These are phyloP conservation scores for Penicillium manginii DNA, from an alignment of 495 filamentous ascomycete species.

Conservation along the genomic window DNA sequence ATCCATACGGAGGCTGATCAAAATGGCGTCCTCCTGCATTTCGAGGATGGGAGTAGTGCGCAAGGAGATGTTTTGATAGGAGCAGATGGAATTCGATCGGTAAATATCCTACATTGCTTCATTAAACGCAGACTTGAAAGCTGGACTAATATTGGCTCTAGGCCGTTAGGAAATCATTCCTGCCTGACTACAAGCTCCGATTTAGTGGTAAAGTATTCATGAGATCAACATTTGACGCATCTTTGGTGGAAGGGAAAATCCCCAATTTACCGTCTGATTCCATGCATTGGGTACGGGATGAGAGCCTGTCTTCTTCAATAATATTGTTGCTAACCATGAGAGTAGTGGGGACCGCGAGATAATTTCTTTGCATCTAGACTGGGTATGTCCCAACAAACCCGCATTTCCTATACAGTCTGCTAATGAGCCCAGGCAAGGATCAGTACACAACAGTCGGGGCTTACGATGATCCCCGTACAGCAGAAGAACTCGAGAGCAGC, in stretches of 20 bases:
- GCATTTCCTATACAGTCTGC: neutral
- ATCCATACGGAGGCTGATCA: constrained; percentile 19
- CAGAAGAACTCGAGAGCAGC: constrained; percentile 41
- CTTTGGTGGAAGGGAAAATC: constrained; percentile 40
- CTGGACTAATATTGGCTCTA: constrained; percentile 2
- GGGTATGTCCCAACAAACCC: constrained; percentile 28
- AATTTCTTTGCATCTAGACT: constrained; percentile 53
- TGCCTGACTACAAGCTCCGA: constrained; percentile 42
- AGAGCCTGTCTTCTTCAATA: neutral
- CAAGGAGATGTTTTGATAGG: constrained; percentile 39
- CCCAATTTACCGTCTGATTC: constrained; percentile 48
- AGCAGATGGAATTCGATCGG: constrained; percentile 40
- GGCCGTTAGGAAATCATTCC: constrained; percentile 39
- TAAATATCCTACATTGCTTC: constrained; percentile 15
- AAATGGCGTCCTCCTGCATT: constrained; percentile 26
- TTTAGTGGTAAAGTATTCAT: constrained; percentile 52
- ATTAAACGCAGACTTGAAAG: neutral
- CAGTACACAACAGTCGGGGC: constrained; percentile 54
- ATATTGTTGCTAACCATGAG: neutral
- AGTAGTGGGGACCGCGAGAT: constrained; percentile 48
- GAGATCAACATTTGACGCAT: constrained; percentile 49
- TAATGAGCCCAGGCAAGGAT: constrained; percentile 25
- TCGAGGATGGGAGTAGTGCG: constrained; percentile 35
- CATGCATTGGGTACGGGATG: constrained; percentile 41
- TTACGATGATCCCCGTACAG: constrained; percentile 41